Conservation (phyloP, 768 basidiomycete genomes). For the Mycena rosella region DNA sequence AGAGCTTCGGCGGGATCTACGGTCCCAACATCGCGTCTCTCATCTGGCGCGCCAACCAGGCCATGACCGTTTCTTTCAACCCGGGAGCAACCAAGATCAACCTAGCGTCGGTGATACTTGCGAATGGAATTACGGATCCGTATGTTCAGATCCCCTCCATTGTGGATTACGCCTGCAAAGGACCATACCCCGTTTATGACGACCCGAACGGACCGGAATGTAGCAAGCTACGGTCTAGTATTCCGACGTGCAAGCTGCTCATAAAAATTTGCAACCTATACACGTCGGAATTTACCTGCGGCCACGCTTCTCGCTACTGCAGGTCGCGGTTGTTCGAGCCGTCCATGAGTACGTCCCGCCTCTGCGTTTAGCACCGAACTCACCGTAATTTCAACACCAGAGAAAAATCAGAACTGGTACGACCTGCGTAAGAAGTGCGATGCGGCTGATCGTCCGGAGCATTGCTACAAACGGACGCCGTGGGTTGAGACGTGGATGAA, state of each 20-base stretch:
- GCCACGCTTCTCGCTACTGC: conserved; percentile 29
- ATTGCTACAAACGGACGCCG: conserved; percentile 56
- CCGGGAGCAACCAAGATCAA: conserved; percentile 48
- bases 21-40: conserved; percentile 60
- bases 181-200: conserved; percentile 54
- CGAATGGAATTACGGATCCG: conserved; percentile 61
- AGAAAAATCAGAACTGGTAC: conserved; percentile 60
- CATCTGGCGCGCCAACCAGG: conserved; percentile 59
- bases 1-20: conserved; percentile 56
- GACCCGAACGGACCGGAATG: conserved; percentile 59
- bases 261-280: conserved; percentile 29
- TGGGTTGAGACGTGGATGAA: conserved; percentile 69
- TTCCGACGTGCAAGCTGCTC: conserved; percentile 44
- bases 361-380: not conserved
- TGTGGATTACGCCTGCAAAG: conserved; percentile 57
- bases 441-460: conserved; percentile 49
- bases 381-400: conserved; percentile 6
- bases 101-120: conserved; percentile 62
- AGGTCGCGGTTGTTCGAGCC: conserved; percentile 34
- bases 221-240: conserved; percentile 50
- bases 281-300: conserved; percentile 27
- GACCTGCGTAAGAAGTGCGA: conserved; percentile 63
- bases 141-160: conserved; percentile 59
- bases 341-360: conserved; percentile 28
- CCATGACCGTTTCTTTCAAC: conserved; percentile 33